Base-by-base conservation (phyloP, 805 yeast species). In the Tetrapisispora taiwanensis region DNA sequence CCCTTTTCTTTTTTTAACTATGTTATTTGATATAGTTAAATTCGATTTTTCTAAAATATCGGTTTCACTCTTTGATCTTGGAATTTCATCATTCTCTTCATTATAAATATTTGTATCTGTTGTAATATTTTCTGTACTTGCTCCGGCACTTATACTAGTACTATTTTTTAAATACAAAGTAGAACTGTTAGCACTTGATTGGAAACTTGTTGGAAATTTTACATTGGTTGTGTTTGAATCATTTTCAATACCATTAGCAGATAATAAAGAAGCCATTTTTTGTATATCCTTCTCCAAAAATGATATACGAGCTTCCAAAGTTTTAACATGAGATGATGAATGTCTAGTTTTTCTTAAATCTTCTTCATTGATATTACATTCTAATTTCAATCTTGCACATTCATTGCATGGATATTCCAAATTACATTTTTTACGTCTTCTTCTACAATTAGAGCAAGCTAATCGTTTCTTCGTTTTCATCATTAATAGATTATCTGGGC, bases 261-360 rank as follows among this genome's bases (percentile, higher is more conserved):
- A 36, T 14, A 36, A 15, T 7, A 36, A 12, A 7, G 52, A 59
- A 7, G 53, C 56, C 30, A 62, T 36, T 6, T 48, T 51, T 39
- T 49, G 49, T 18, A 64, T 42, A 41, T 54, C 54, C 3, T 50
- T 47, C 42, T 65, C 64, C 34, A 63, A 47, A 19, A 52, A 45
- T 17, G 60, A 55, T 30, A 62, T 51, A 37, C 62, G 65, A 1
- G 51, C 46, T 45, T 65, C 77, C 36, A 75, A 54, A 2, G 67
- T 60, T 37, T 67, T 66, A n/a, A 75, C 79, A 51, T 75, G 75
- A 37, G 68, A 65, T 9, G 70, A 72, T 0, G 74, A 66, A 4
- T 76, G 75, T 39, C 79, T 57, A 46, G 70, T 71, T 50, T 73
- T 74, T 33, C 81, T 62, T 64, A 73, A 60, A 52, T 75, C 81